Base-by-base conservation (phyloP, 305 asterid species). In the Rubia tinctorum region DNA sequence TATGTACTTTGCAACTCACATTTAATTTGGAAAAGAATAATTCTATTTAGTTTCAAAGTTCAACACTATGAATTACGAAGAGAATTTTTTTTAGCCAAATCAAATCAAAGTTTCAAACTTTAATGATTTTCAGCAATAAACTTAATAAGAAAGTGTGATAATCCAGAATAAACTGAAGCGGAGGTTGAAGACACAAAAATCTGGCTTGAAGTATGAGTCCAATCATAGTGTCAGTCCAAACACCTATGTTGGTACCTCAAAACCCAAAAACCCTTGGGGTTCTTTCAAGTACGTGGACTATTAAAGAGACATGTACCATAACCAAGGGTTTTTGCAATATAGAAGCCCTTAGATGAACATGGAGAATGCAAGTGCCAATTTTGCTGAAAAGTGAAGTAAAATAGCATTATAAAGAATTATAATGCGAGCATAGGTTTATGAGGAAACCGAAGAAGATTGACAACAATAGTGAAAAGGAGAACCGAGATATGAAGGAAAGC, bases 181-280 rank as follows among this genome's bases (percentile, higher is more conserved):
- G 78, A 89, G 99, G 84, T 85, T 95, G 72, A 95, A 89, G 83
- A 92, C 88, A 66, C 85, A 90, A 61, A 98, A 92, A 84, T 91
- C 86, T 76, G 92, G 92, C 30, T 51, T 94, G 68, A 90, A 79
- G 81, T 73, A 83, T 43, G 72, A 65, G 1, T 60, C 88, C 76
- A 78, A 45, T 80, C 72, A 77, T 68, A 76, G 75, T 18, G 30
- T 18, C 68, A 83, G 80, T 66, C 66, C 80, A 39, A 80, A 49
- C 60, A n/a, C 60, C 13, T 22, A 17, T 14, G 4, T 73, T 10
- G 88, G 86, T 75, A 77, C 85, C 55, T 83, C 86, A 39, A 88
- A 90, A 82, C 76, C 73, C 30, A 88, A 82, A 47, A 94, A 86
- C 75, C 58, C 85, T 89, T 44, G 92, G 91, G 56, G 82, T 86